These are phyloP conservation scores for Penicillium mononematosum DNA, from an alignment of 495 filamentous ascomycete species.

Conservation along the genomic window DNA sequence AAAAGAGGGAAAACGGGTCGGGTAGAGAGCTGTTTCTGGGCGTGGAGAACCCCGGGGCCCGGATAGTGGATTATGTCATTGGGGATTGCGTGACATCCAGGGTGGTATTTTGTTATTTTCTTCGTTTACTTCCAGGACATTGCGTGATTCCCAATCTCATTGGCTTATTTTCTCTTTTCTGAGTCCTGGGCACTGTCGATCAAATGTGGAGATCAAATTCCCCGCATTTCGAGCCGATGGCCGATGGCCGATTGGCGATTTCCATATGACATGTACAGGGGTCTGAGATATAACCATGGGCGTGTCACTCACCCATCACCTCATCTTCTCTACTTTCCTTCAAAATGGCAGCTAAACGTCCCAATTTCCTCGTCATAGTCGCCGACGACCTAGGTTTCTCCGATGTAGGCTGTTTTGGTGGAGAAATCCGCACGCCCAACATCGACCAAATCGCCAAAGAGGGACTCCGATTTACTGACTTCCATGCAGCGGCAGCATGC, in stretches of 20 bases:
- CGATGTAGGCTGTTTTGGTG: conserved; percentile 60
- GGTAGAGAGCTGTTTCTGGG: too few relatives aligned
- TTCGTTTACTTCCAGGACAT: too few relatives aligned
- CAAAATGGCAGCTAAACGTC: conserved; percentile 43
- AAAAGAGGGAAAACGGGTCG: too few relatives aligned
- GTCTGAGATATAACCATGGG: neutral
- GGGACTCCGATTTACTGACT: conserved; percentile 60
- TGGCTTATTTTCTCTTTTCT: conserved; percentile 32
- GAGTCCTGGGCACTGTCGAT: conserved; percentile 21
- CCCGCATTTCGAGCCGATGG: conserved; percentile 36
- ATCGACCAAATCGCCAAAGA: conserved; percentile 56
- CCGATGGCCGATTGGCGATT: conserved; percentile 36
- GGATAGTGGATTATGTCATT: too few relatives aligned
- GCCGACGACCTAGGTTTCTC: conserved; percentile 65
- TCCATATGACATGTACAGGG: neutral
- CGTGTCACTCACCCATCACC: neutral
- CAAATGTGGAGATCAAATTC: conserved; percentile 17
- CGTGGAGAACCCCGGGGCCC: too few relatives aligned
- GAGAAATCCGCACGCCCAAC: conserved; percentile 63
- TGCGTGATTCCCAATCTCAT: conserved; percentile 19
- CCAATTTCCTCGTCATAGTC: conserved; percentile 63
- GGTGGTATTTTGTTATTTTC: too few relatives aligned
- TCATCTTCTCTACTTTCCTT: neutral
- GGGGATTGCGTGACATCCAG: too few relatives aligned
- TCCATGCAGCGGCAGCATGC: conserved; percentile 64